Percentiles rank a stretch among this genome's conserved stretches.
These are phyloP conservation scores for Daphne laureola DNA, from an alignment of 441 rosid species.

Conservation along the genomic window DNA sequence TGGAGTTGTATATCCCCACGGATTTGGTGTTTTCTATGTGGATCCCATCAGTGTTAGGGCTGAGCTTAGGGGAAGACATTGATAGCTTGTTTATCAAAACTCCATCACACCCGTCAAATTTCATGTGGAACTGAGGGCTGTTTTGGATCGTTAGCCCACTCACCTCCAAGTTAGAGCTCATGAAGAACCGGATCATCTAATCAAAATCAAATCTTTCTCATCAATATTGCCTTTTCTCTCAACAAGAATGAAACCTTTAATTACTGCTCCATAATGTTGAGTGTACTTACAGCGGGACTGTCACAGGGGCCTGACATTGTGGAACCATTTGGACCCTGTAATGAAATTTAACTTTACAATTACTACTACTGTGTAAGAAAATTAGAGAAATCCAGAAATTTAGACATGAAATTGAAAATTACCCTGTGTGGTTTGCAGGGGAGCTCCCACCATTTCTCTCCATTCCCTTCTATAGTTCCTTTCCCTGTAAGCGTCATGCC, in stretches of 20 bases:
- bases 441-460: conserved; percentile 96
- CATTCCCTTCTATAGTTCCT: conserved; percentile 93
- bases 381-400: background rate
- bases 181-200: conserved; percentile 85
- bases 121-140: conserved; percentile 93
- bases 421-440: conserved; percentile 99
- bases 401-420: conserved; percentile 3
- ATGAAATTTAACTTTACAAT: background rate
- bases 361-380: too few species aligned
- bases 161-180: conserved; percentile 78
- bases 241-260: background rate
- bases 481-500: conserved; percentile 57
- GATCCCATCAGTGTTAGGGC: conserved; percentile 93
- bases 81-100: conserved; percentile 54
- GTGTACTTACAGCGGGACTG: conserved; percentile 73
- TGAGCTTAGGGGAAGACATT: conserved; percentile 79
- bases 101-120: conserved; percentile 91
- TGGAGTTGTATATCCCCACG: conserved; percentile 69
- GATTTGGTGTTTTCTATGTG: conserved; percentile 71
- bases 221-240: too few species aligned
- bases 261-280: background rate
- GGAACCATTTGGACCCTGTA: conserved; percentile 69
- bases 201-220: background rate
- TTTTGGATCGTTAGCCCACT: conserved; percentile 67
- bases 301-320: conserved; percentile 60